Conservation (phyloP, 495 filamentous ascomycete genomes). For the Trichoderma asperelloides region DNA sequence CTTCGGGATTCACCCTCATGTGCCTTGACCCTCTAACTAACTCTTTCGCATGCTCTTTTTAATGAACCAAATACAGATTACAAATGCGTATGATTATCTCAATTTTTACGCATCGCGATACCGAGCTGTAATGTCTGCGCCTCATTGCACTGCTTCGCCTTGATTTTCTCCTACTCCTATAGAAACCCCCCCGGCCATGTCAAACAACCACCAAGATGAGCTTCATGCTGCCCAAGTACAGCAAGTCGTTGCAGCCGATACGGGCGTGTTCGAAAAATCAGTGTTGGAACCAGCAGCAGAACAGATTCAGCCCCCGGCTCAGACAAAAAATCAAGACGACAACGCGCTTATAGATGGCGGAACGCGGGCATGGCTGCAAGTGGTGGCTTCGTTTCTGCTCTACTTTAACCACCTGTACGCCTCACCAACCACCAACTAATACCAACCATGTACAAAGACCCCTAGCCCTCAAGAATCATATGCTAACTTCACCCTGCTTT, state of each 20-base stretch:
- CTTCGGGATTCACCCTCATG: no score
- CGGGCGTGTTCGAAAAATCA: background rate
- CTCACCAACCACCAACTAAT: background rate
- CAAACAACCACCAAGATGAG: background rate
- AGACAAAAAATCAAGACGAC: background rate
- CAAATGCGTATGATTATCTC: no score
- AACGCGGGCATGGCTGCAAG: slow-evolving; percentile 9
- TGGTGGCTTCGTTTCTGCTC: background rate
- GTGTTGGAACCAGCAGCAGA: background rate
- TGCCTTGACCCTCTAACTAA: no score
- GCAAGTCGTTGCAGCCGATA: background rate
- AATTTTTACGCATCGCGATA: no score
- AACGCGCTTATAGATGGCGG: slow-evolving; percentile 14
- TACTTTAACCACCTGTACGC: slow-evolving; percentile 9
- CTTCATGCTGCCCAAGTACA: background rate
- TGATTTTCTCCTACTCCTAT: background rate
- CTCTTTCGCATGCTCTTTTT: no score
- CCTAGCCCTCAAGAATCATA: background rate
- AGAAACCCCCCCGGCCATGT: background rate
- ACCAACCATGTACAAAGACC: background rate
- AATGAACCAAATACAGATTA: no score
- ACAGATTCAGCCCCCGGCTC: background rate
- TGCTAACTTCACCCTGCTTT: background rate
- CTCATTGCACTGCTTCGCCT: no score
- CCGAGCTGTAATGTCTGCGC: no score